Conservation (phyloP, 1,139 yeast species). For the Nakaseomyces uthaithaninus region DNA sequence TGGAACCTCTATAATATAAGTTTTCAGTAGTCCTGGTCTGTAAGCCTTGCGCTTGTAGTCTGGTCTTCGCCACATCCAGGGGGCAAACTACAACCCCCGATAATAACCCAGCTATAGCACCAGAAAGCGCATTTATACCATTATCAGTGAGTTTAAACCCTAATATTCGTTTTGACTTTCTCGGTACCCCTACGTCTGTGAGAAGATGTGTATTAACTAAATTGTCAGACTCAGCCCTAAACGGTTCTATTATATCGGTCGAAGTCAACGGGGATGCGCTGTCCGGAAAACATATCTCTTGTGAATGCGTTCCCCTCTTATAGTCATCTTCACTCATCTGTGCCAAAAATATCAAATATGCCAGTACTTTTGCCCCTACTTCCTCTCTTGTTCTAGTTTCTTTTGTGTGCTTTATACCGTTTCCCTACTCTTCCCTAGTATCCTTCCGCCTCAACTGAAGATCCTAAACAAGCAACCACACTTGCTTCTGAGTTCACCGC, state of each 20-base stretch:
- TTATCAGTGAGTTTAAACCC: conserved; percentile 26
- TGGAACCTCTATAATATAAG: conserved; percentile 45
- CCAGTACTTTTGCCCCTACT: background rate
- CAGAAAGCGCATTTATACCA: conserved; percentile 58
- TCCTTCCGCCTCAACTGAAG: too few relatives aligned
- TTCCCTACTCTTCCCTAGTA: too few relatives aligned
- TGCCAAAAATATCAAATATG: background rate
- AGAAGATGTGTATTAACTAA: background rate
- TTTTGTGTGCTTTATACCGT: too few relatives aligned
- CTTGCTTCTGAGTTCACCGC: too few relatives aligned
- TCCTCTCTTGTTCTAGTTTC: too few relatives aligned
- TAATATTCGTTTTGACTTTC: background rate
- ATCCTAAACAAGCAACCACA: too few relatives aligned
- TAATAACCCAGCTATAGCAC: conserved; percentile 85
- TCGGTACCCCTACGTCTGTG: background rate
- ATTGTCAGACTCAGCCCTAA: background rate
- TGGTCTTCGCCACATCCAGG: conserved; percentile 84
- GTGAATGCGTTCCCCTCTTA: background rate
- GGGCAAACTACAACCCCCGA: conserved; percentile 93
- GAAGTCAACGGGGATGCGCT: conserved; percentile 9
- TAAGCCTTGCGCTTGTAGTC: conserved; percentile 86
- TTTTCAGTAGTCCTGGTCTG: conserved; percentile 18
- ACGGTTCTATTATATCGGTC: conserved; percentile 8
- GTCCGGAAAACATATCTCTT: conserved; percentile 8
- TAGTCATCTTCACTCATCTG: conserved; percentile 1